phyloP scores from a whole-genome alignment of 1,139 yeast genomes.

The Williopsis jadinii region DNA sequence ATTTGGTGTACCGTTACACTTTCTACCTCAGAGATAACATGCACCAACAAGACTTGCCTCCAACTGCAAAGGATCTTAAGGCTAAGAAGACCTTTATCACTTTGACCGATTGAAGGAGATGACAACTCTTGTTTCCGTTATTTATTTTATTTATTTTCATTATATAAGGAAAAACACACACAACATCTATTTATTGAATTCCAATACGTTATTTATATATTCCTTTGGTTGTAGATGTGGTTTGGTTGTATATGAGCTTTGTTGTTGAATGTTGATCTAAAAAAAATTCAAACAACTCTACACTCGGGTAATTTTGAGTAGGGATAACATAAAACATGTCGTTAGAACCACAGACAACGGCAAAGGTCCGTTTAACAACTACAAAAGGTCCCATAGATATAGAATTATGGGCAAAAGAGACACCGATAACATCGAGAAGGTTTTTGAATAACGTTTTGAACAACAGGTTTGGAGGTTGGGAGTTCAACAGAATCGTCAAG shows the following conservation, averaged over 20 bases:
- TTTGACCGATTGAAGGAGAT: slow-evolving; percentile 6
- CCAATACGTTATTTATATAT: background rate
- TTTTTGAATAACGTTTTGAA: slow-evolving; percentile 46
- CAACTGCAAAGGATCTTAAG: slow-evolving; percentile 18
- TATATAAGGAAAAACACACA: slow-evolving; percentile 4
- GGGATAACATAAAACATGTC: background rate
- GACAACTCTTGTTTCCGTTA: slow-evolving; percentile 2
- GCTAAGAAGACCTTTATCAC: slow-evolving; percentile 13
- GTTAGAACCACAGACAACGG: slow-evolving; percentile 54
- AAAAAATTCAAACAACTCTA: background rate
- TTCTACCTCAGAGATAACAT: slow-evolving; percentile 20
- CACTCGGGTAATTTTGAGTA: too few species aligned
- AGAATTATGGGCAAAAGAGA: slow-evolving; percentile 68
- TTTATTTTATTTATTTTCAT: slow-evolving; percentile 5
- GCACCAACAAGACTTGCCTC: slow-evolving; percentile 25
- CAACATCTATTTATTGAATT: background rate
- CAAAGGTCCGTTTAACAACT: slow-evolving; percentile 49
- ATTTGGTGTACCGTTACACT: slow-evolving; percentile 54
- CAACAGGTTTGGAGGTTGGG: slow-evolving; percentile 34
- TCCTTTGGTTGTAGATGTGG: too few species aligned
- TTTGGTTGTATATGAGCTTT: too few species aligned
- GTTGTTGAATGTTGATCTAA: background rate
- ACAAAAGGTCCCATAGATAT: slow-evolving; percentile 54
- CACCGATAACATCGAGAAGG: slow-evolving; percentile 42
- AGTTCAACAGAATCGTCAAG: slow-evolving; percentile 35